Conservation (phyloP, 768 basidiomycete species). For the Lentinus brumalis region DNA sequence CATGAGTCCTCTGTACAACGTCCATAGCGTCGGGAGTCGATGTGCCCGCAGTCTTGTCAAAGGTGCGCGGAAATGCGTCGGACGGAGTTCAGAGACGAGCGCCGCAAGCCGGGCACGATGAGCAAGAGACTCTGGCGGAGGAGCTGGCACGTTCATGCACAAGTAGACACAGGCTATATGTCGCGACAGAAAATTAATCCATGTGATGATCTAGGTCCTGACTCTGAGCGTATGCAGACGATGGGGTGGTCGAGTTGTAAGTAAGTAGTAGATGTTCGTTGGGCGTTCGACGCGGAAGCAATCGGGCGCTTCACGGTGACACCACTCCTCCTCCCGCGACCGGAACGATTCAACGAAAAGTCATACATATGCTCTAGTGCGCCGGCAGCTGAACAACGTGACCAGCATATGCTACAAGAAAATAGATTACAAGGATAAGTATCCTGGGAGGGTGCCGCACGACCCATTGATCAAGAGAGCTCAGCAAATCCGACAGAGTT, state of each 20-base stretch:
- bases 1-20: conserved; percentile 72
- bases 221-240: too few relatives aligned
- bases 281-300: too few relatives aligned
- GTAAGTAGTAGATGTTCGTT: too few relatives aligned
- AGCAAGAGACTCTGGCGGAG: conserved; percentile 27
- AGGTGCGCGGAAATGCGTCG: conserved; percentile 60
- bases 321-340: too few relatives aligned
- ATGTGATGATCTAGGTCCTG: neutral
- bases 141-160: conserved; percentile 13
- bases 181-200: neutral
- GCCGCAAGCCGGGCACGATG: conserved; percentile 56
- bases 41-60: conserved; percentile 75
- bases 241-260: too few relatives aligned
- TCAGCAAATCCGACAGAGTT: conserved; percentile 8
- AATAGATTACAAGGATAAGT: too few relatives aligned
- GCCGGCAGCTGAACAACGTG: too few relatives aligned
- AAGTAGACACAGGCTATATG: neutral
- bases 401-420: too few relatives aligned
- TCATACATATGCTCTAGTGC: too few relatives aligned
- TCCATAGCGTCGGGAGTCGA: conserved; percentile 75
- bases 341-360: too few relatives aligned
- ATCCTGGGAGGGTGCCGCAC: too few relatives aligned
- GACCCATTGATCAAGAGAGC: conserved; percentile 2
- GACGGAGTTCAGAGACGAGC: conserved; percentile 57
- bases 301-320: too few relatives aligned